Evolutionary conservation across 2,329 filamentous ascomycete species (phyloP), one percentile per base, ranked within the genome.

Genomic region (Ramichloridium luteum): DNA sequence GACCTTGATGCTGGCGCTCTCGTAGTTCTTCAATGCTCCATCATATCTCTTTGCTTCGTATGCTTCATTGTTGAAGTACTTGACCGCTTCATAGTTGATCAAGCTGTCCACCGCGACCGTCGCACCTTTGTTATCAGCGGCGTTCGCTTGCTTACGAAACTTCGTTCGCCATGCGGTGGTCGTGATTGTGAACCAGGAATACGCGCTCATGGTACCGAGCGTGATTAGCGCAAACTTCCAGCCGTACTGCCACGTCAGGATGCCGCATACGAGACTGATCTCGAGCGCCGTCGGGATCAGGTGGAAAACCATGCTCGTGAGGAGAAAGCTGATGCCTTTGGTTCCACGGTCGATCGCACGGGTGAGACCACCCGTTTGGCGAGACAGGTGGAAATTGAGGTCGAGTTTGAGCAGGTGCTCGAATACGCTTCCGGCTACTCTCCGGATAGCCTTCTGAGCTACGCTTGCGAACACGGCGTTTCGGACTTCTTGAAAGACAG

Each of bases 21-120:
- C 83, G 55, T 98, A 98, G 37, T 78, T 71, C 43, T 77, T 70
- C 14, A 98, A 65, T 0, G 90, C 85, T 47, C 77, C 74, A 57
- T 96, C 86, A 55, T 98, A 98, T 25, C 90, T 74, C 17, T 72
- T 70, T 26, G 93, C 83, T 61, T 98, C 90, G 44, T 85, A 96
- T 44, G 80, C 83, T 53, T 98, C 92, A 51, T 98, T 98, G 64
- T 98, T 98, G 64, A 96, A 98, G 62, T 96, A 93, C 52, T 98
- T 98, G 53, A 98, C 90, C 10, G 92, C 88, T 59, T 98, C 90
- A 51, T 94, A 98, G 62, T 98, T 98, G 65, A 98, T 93, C 30
- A 98, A 64, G 1, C 86, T 93, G 60, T 98, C 90, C 2, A 96
- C 86, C 0, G 88, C 88, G 5, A 96, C 84, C 0, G 88, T 96